Evolutionary conservation across 2,329 filamentous ascomycete species (phyloP).

Genomic region (Xylariaceae sp.): DNA sequence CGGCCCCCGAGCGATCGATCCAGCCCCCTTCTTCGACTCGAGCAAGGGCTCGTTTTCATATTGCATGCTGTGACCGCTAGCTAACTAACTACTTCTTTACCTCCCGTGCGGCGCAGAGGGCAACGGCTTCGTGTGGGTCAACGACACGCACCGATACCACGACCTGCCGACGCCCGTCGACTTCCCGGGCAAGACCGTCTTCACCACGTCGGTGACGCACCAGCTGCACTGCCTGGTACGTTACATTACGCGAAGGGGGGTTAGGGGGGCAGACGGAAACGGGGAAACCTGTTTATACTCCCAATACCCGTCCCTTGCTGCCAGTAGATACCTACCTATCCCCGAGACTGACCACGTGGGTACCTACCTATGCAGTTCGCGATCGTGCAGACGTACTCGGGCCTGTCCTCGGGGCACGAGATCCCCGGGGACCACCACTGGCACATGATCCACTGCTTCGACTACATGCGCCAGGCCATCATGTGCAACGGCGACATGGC

Average conservation of each 20-base stretch:
- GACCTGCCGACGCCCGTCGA: constrained; percentile 23
- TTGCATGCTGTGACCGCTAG: too few relatives aligned
- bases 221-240: constrained; percentile 33
- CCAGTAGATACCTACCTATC: too few relatives aligned
- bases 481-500: constrained; percentile 39
- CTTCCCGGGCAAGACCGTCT: constrained; percentile 28
- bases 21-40: constrained; percentile 3
- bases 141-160: constrained; percentile 23
- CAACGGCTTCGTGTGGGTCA: constrained; percentile 29
- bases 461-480: constrained; percentile 39
- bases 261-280: too few relatives aligned
- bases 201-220: constrained; percentile 33
- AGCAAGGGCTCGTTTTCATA: too few relatives aligned
- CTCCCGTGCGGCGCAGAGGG: too few relatives aligned
- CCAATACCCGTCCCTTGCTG: too few relatives aligned
- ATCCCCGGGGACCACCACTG: constrained; percentile 37
- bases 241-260: too few relatives aligned
- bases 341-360: too few relatives aligned
- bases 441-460: constrained; percentile 43
- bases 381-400: constrained; percentile 36
- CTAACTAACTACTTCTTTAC: too few relatives aligned
- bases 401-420: constrained; percentile 29
- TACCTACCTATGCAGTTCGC: constrained; percentile 26
- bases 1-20: neutral
- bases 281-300: too few relatives aligned